These are phyloP conservation scores for Mercurialis annua DNA, from an alignment of 345 rosid genomes.

Conservation along the genomic window DNA sequence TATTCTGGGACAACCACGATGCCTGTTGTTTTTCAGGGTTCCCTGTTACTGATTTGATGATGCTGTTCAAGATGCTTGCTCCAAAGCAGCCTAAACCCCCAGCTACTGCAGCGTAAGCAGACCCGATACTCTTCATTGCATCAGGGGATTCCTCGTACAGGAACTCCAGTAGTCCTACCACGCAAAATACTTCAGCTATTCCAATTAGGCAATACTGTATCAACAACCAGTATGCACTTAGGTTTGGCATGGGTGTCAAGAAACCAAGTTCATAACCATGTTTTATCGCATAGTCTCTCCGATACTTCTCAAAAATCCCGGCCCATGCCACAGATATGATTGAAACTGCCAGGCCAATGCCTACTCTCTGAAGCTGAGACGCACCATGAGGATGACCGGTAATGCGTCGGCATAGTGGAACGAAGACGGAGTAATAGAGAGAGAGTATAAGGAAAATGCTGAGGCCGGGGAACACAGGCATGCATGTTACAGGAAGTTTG, in stretches of 20 bases:
- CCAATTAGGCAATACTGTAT: constrained; percentile 86
- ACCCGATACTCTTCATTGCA: constrained; percentile 97
- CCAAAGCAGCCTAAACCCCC: constrained; percentile 85
- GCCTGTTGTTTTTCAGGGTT: constrained; percentile 29
- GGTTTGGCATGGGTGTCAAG: constrained; percentile 56
- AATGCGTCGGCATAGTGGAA: constrained; percentile 62
- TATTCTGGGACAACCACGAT: constrained; percentile 84
- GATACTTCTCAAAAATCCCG: constrained; percentile 65
- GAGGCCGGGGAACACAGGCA: constrained; percentile 94
- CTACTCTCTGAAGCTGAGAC: constrained; percentile 91
- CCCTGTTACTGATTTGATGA: constrained; percentile 62
- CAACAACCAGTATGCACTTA: constrained; percentile 79
- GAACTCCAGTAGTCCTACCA: constrained; percentile 76
- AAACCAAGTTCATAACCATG: constrained; percentile 56
- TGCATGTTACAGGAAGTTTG: constrained; percentile 84
- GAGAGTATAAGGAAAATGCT: constrained; percentile 70
- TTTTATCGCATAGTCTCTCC: constrained; percentile 64
- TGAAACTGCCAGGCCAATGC: constrained; percentile 71
- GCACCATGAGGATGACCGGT: constrained; percentile 91
- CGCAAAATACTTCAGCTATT: constrained; percentile 82
- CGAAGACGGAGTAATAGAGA: constrained; percentile 66
- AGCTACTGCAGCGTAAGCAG: constrained; percentile 82
- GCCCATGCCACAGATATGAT: constrained; percentile 71
- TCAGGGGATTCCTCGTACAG: constrained; percentile 92
- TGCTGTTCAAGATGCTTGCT: constrained; percentile 70